Evolutionary conservation across 805 yeast species (phyloP).

Genomic region (Wickerhamiella lipophila): DNA sequence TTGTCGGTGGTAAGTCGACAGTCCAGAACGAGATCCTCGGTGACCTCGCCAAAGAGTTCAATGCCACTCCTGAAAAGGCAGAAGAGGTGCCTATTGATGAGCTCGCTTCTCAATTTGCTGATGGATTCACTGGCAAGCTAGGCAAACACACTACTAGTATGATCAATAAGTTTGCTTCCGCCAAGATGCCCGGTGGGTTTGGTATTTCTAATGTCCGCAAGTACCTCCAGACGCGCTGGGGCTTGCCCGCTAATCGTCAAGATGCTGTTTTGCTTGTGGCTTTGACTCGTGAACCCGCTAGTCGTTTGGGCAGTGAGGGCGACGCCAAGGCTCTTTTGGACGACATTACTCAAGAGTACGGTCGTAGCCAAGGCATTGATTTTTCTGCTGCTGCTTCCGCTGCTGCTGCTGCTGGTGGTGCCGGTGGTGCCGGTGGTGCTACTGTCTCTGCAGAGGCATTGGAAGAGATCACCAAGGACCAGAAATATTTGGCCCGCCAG

Average conservation of each 20-base stretch:
- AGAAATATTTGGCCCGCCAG: conserved; percentile 56
- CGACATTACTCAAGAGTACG: conserved; percentile 68
- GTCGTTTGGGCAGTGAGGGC: conserved; percentile 70
- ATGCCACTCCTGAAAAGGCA: conserved; percentile 96
- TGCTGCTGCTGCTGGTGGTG: conserved; percentile 31
- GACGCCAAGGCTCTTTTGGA: conserved; percentile 91
- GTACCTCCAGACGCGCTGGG: conserved; percentile 84
- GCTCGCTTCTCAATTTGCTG: conserved; percentile 91
- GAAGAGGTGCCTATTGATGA: conserved; percentile 96
- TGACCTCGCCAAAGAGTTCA: conserved; percentile 96
- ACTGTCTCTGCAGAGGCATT: conserved; percentile 92
- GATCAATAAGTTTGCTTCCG: conserved; percentile 79
- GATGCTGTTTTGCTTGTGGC: conserved; percentile 77
- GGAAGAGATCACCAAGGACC: conserved; percentile 64
- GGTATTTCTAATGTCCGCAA: conserved; percentile 84
- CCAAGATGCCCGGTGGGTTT: conserved; percentile 99
- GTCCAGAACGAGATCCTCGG: conserved; percentile 98
- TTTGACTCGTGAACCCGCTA: conserved; percentile 78
- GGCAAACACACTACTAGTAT: conserved; percentile 91
- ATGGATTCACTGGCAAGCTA: conserved; percentile 69
- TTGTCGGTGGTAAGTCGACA: conserved; percentile 97
- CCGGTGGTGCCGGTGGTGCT: conserved; percentile 52
- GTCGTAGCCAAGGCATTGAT: conserved; percentile 66
- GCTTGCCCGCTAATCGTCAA: conserved; percentile 87
- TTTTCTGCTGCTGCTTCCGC: conserved; percentile 53